phyloP scores from a whole-genome alignment of 257 asterid species.

The Solanum clarkiae region DNA sequence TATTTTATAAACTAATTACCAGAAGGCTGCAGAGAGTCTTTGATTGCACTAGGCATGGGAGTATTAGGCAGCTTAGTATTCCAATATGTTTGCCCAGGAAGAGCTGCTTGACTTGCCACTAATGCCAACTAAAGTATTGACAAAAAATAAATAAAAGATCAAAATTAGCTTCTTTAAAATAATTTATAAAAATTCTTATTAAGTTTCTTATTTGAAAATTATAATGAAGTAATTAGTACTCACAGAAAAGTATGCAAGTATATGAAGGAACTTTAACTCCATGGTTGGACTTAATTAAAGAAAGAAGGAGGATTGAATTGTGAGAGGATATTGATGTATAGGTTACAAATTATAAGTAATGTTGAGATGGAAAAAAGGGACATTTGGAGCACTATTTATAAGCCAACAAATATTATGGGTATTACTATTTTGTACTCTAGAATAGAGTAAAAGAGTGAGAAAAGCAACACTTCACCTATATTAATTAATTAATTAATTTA shows the following conservation, averaged over 20 bases:
- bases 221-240: slow-evolving; percentile 13
- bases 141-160: neutral
- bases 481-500: neutral
- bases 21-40: slow-evolving; percentile 34
- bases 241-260: slow-evolving; percentile 48
- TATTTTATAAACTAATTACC: slow-evolving; percentile 1
- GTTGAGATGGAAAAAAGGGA: neutral
- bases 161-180: neutral
- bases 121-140: slow-evolving; percentile 28
- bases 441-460: neutral
- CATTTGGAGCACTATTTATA: neutral
- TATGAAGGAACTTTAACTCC: slow-evolving; percentile 41
- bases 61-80: slow-evolving; percentile 52
- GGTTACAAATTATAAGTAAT: neutral
- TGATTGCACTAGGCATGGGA: slow-evolving; percentile 59
- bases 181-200: neutral
- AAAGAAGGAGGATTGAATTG: neutral
- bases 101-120: slow-evolving; percentile 50
- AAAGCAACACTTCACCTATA: slow-evolving; percentile 6
- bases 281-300: slow-evolving; percentile 2
- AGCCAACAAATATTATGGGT: neutral
- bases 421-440: neutral
- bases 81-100: slow-evolving; percentile 44
- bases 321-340: neutral
- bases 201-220: neutral